Base-by-base conservation (phyloP, 805 yeast species). In the Yamadazyma olivae region DNA sequence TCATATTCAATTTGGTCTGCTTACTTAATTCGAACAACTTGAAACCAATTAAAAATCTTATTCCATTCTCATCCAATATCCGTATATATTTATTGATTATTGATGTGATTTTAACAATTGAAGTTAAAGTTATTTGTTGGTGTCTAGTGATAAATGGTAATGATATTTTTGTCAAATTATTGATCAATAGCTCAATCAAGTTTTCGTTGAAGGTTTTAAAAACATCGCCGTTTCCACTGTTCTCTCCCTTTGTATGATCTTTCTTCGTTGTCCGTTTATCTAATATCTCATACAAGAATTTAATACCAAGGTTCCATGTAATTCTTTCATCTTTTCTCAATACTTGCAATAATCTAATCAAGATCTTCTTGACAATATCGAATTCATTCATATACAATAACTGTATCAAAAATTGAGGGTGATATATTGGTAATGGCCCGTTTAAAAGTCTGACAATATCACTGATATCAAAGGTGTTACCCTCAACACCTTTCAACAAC, bases 341-440 rank as follows among this genome's bases (percentile, higher is more conserved):
- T 27, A 54, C 63, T 10, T 71, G 54, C 40, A 79, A 75, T 25
- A 90, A 58, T 16, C 67, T 59, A 9, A 74, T 60, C 14, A 91
- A 50, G 1, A 90, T 67, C 25, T 68, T 71, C 41, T 77, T 71
- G 2, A 79, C 90, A 2, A 77, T 51, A 8, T 63, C 60, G 10
- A 74, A 44, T 43, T 81, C 79, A 18, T 80, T 81, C 45, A 77
- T 73, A 48, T 83, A 79, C 14, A 90, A 55, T 4, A 81, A 64
- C 55, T 90, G 96, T 30, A 88, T 80, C 32, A 90, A 57, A 35
- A 87, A 73, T 56, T 89, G 96, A 0, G 98, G 98, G 51, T 91
- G 97, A 48, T 86, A 90, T 1, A 88, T 61, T 0, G 97, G 96
- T 12, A 91, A 57, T 0, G 95, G 93, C 21, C 97, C 97, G 60